These are phyloP conservation scores for Xerocomellus intermedius DNA, from an alignment of 768 basidiomycete genomes.

Conservation along the genomic window DNA sequence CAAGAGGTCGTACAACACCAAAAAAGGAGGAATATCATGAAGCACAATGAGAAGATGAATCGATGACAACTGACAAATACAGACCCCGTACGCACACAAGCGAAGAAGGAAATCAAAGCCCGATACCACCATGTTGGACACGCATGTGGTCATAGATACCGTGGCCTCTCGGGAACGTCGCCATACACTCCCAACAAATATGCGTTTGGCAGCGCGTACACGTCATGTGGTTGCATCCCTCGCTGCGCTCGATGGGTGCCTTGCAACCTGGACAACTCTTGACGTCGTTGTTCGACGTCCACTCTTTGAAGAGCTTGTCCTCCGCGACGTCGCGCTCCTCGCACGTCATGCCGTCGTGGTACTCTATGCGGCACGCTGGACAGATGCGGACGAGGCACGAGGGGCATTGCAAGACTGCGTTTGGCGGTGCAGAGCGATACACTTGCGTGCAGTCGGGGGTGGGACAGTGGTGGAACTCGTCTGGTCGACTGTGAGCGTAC, in stretches of 20 bases:
- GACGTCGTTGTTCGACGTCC: conserved; percentile 62
- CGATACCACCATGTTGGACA: conserved; percentile 61
- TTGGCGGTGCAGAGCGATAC: conserved; percentile 55
- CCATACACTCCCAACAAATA: conserved; percentile 77
- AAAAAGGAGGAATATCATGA: neutral
- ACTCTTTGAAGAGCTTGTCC: conserved; percentile 58
- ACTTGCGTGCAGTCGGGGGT: conserved; percentile 76
- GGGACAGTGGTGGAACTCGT: conserved; percentile 73
- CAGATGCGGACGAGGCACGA: conserved; percentile 72
- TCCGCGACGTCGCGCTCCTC: conserved; percentile 52
- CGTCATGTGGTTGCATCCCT: conserved; percentile 84
- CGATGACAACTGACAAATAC: neutral
- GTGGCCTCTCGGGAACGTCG: conserved; percentile 63
- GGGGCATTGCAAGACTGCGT: conserved; percentile 62
- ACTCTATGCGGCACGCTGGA: conserved; percentile 53
- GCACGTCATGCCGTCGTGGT: conserved; percentile 70
- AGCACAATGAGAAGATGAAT: conserved; percentile 10
- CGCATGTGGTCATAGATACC: conserved; percentile 84
- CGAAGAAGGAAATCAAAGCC: conserved; percentile 26
- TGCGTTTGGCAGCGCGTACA: conserved; percentile 73
- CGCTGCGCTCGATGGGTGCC: conserved; percentile 65
- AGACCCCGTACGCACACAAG: neutral
- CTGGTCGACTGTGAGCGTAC: conserved; percentile 55
- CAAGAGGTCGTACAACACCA: conserved; percentile 16
- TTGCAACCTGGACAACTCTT: conserved; percentile 75